Evolutionary conservation across 2,329 filamentous ascomycete species (phyloP).

Genomic region (Triangularia setosa): DNA sequence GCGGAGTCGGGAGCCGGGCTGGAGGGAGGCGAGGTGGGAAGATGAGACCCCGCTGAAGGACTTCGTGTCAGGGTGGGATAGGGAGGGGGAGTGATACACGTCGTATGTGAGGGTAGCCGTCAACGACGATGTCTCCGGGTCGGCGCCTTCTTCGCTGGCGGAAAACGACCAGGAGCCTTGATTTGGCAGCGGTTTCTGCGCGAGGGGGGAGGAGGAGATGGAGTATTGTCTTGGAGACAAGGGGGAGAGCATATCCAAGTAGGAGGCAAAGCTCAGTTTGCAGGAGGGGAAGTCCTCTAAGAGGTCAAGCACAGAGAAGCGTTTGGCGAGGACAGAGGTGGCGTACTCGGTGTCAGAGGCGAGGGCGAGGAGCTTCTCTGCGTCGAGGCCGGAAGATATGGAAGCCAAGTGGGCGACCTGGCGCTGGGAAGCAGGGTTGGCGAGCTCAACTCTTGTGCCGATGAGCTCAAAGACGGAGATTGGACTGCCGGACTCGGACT

Average conservation of each 20-base stretch:
- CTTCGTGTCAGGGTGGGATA: constrained; percentile 30
- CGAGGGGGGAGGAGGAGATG: constrained; percentile 53
- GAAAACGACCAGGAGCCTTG: constrained; percentile 15
- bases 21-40: constrained; percentile 41
- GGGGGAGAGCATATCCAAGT: constrained; percentile 53
- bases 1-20: constrained; percentile 25
- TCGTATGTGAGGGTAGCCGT: constrained; percentile 48
- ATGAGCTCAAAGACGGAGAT: constrained; percentile 22
- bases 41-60: constrained; percentile 44
- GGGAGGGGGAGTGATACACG: constrained; percentile 47
- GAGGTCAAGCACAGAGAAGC: constrained; percentile 50
- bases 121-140: not conserved
- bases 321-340: constrained; percentile 41
- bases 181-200: constrained; percentile 30
- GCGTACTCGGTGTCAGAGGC: constrained; percentile 29
- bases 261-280: constrained; percentile 48
- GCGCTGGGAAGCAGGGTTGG: constrained; percentile 21
- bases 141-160: constrained; percentile 31
- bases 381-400: constrained; percentile 14
- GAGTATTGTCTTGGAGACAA: constrained; percentile 57
- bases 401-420: constrained; percentile 16
- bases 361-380: constrained; percentile 11
- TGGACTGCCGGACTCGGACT: constrained; percentile 9
- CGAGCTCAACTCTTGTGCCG: constrained; percentile 22
- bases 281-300: constrained; percentile 49